Evolutionary conservation across 2,329 filamentous ascomycete genomes (phyloP).

Genomic region (Fusarium udum): DNA sequence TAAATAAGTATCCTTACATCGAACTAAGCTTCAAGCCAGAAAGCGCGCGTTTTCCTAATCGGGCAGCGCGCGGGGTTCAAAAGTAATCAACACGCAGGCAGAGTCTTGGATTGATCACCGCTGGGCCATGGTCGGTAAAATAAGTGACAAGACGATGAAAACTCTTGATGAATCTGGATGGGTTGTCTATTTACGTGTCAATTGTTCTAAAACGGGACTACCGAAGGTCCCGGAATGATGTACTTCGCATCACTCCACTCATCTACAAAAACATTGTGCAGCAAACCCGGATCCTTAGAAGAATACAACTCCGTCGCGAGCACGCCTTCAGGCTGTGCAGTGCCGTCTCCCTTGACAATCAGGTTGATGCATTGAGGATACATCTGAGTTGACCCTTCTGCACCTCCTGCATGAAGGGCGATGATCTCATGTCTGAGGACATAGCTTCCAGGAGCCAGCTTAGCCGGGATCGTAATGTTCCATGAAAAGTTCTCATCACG

Average conservation of each 20-base stretch:
- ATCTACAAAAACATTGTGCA: not conserved
- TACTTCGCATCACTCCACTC: not conserved
- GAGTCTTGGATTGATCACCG: too few species aligned
- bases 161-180: too few species aligned
- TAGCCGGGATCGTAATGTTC: not conserved
- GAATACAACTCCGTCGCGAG: not conserved
- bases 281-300: not conserved
- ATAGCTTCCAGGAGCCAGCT: not conserved
- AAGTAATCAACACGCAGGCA: not conserved
- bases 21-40: not conserved
- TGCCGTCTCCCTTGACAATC: not conserved
- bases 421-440: not conserved
- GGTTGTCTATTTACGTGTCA: accelerated
- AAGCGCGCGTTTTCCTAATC: not conserved
- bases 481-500: not conserved
- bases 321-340: not conserved
- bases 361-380: not conserved
- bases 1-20: not conserved
- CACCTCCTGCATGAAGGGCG: not conserved
- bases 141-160: too few species aligned
- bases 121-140: too few species aligned
- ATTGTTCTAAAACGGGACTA: not conserved
- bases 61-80: not conserved
- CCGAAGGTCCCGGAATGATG: not conserved
- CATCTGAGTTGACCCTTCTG: not conserved